A percentile compares a stretch with the other conserved stretches of the same genome.
These are phyloP conservation scores for Caloboletus inedulis DNA, from an alignment of 1,284 basidiomycete species.

Conservation along the genomic window DNA sequence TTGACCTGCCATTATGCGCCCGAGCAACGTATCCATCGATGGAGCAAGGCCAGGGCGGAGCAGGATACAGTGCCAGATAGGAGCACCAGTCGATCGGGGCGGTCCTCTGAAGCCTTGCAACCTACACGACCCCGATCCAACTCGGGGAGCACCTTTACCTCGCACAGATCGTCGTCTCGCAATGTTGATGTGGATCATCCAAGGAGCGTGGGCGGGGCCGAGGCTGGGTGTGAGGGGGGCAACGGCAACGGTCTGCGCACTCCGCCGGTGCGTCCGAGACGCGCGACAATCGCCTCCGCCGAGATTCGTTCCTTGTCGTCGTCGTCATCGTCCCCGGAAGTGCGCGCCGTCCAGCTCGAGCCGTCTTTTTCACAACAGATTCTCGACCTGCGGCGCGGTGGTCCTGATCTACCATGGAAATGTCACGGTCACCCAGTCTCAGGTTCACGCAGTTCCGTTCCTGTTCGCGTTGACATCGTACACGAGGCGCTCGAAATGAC, in stretches of 20 bases:
- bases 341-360: neutral
- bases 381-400: too few species aligned
- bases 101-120: neutral
- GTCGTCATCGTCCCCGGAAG: neutral
- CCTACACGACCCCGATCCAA: neutral
- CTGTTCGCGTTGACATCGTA: neutral
- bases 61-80: neutral
- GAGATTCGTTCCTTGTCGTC: neutral
- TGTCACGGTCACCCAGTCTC: neutral
- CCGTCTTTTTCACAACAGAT: neutral
- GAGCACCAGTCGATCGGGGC: neutral
- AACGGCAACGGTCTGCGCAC: neutral
- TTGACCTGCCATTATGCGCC: constrained; percentile 56
- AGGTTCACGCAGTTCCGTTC: neutral
- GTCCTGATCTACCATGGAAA: neutral
- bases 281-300: neutral
- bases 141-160: neutral
- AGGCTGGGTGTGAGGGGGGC: neutral
- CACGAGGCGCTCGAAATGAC: neutral
- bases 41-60: constrained; percentile 42
- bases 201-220: too few species aligned
- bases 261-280: neutral
- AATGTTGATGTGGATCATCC: neutral
- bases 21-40: constrained; percentile 58
- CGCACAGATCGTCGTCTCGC: neutral